Conservation (phyloP, 2,329 filamentous ascomycete genomes). For the Phyllosticta ampelicida region DNA sequence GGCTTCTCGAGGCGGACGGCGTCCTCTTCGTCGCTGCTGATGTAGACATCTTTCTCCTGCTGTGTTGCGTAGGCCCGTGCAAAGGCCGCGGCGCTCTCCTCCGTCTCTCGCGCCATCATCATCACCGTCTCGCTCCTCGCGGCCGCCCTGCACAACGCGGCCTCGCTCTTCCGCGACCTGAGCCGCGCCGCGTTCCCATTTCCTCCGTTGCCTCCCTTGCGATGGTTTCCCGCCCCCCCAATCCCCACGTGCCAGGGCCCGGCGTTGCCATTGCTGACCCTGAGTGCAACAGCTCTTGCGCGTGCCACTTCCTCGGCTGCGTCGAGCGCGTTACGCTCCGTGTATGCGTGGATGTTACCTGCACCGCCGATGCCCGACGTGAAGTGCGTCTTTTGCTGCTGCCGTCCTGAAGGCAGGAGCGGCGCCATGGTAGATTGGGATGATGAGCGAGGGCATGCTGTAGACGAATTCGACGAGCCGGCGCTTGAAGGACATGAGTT, state of each 20-base stretch:
- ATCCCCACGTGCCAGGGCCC: constrained; percentile 12
- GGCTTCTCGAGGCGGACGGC: not conserved
- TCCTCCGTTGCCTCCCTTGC: not conserved
- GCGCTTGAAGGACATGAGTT: not conserved
- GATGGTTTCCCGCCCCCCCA: constrained; percentile 16
- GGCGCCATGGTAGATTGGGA: not conserved
- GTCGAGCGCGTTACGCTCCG: not conserved
- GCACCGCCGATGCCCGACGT: constrained; percentile 15
- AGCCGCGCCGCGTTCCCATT: not conserved
- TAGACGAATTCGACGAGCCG: not conserved
- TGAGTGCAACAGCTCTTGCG: constrained; percentile 1
- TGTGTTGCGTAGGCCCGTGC: not conserved
- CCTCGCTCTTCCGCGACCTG: not conserved
- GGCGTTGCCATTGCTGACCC: not conserved
- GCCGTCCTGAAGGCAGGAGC: not conserved
- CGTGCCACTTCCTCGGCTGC: constrained; percentile 10
- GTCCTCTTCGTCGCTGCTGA: not conserved
- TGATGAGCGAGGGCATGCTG: not conserved
- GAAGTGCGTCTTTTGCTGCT: constrained; percentile 5
- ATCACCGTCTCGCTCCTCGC: not conserved
- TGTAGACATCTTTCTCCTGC: not conserved
- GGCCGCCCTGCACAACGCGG: not conserved
- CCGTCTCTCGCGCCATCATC: constrained; percentile 3
- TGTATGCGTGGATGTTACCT: constrained; percentile 13
- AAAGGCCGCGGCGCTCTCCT: not conserved